These are phyloP conservation scores for Naegleria gruberi DNA, from an alignment of 208 protist genomes.

Conservation along the genomic window DNA sequence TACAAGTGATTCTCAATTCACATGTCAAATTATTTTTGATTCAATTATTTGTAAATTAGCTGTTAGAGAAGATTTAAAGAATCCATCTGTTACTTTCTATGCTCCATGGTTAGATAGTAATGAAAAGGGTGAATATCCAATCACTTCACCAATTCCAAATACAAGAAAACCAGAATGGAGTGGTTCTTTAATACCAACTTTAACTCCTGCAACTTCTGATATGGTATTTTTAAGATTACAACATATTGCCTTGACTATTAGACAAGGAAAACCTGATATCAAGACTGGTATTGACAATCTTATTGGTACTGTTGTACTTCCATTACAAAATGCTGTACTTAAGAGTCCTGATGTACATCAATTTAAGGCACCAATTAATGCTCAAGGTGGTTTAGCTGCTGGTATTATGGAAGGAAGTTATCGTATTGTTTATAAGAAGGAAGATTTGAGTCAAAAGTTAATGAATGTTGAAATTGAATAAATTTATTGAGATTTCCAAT, in stretches of 20 bases:
- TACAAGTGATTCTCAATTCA: neutral
- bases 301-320: neutral
- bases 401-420: neutral
- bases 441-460: neutral
- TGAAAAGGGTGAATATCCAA: neutral
- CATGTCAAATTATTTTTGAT: conserved; percentile 2
- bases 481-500: neutral
- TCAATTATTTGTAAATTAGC: neutral
- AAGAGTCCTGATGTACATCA: neutral
- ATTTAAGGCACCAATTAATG: neutral
- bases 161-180: neutral
- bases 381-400: neutral
- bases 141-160: neutral
- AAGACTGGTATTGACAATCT: neutral
- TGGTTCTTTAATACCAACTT: neutral
- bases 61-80: neutral
- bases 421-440: neutral
- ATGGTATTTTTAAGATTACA: neutral
- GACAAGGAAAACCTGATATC: neutral
- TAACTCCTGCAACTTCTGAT: neutral
- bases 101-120: neutral
- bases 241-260: neutral
- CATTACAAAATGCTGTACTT: neutral
- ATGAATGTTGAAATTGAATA: neutral
- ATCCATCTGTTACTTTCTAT: neutral